phyloP scores from a whole-genome alignment of 2,329 filamentous ascomycete species.

The Onygena corvina region DNA sequence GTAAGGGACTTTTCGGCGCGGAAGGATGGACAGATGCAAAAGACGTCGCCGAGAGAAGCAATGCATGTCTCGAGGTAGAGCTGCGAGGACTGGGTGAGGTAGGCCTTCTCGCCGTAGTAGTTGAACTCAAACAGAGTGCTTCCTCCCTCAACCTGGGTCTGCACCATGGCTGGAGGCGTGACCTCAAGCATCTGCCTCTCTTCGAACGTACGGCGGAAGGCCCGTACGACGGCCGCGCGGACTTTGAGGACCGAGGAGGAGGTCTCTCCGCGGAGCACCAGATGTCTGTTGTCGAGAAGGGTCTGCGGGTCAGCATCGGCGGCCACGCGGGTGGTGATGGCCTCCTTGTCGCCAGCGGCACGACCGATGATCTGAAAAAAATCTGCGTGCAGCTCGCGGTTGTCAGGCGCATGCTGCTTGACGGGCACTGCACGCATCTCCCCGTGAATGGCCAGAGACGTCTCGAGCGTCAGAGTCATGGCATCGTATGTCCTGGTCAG shows the following conservation, averaged over 20 bases:
- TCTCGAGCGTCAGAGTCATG: slow-evolving; percentile 71
- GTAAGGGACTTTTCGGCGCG: slow-evolving; percentile 93
- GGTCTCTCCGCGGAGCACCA: slow-evolving; percentile 72
- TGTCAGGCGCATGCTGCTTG: slow-evolving; percentile 64
- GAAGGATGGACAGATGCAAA: slow-evolving; percentile 98
- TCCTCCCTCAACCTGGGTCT: slow-evolving; percentile 89
- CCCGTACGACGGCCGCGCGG: slow-evolving; percentile 64
- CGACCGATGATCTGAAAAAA: slow-evolving; percentile 70
- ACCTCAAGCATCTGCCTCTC: slow-evolving; percentile 71
- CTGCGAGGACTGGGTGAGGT: slow-evolving; percentile 92
- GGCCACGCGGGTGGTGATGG: slow-evolving; percentile 73
- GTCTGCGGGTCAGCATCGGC: slow-evolving; percentile 57
- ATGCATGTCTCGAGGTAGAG: slow-evolving; percentile 94
- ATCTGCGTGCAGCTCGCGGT: slow-evolving; percentile 82
- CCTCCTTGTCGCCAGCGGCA: slow-evolving; percentile 76
- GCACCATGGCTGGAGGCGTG: slow-evolving; percentile 78
- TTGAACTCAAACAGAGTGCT: slow-evolving; percentile 79
- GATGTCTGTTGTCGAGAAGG: slow-evolving; percentile 69
- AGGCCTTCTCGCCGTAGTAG: slow-evolving; percentile 83
- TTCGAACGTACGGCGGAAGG: slow-evolving; percentile 68
- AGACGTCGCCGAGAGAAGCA: slow-evolving; percentile 83
- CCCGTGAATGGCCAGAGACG: slow-evolving; percentile 71
- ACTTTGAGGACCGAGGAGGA: slow-evolving; percentile 80
- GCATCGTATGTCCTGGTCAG: slow-evolving; percentile 88
- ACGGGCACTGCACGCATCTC: slow-evolving; percentile 72